phyloP scores from a whole-genome alignment of 2,329 filamentous ascomycete species.

The Thelonectria blattea region DNA sequence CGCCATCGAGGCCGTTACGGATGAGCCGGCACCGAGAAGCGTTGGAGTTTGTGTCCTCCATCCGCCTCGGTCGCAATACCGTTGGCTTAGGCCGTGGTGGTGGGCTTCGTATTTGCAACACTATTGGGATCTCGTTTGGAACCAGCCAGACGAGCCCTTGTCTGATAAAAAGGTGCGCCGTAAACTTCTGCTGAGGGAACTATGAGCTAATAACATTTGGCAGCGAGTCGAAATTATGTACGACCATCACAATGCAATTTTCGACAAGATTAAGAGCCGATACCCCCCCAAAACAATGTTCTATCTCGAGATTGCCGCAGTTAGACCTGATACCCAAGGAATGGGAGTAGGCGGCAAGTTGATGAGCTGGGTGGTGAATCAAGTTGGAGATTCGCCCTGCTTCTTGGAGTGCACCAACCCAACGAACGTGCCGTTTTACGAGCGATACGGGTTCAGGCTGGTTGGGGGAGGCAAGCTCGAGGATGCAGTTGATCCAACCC shows the following conservation, averaged over 20 bases:
- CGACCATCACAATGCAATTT: not conserved
- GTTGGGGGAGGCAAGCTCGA: not conserved
- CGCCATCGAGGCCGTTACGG: slow-evolving; percentile 13
- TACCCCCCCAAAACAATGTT: slow-evolving; percentile 2
- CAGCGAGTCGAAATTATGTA: slow-evolving; percentile 6
- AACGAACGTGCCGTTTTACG: slow-evolving; percentile 9
- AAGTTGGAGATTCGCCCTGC: slow-evolving; percentile 4
- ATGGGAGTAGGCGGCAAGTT: slow-evolving; percentile 7
- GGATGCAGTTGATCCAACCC: not conserved
- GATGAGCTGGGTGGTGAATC: slow-evolving; percentile 10
- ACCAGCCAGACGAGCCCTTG: slow-evolving; percentile 8
- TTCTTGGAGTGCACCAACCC: slow-evolving; percentile 13
- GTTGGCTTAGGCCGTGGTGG: slow-evolving; percentile 19
- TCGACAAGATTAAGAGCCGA: not conserved
- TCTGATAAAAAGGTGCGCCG: not conserved
- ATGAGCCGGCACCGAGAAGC: not conserved
- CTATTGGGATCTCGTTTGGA: slow-evolving; percentile 10
- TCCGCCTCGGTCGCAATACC: slow-evolving; percentile 2
- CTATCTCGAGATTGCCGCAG: slow-evolving; percentile 11
- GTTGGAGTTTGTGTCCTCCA: slow-evolving; percentile 8
- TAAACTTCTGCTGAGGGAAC: not conserved
- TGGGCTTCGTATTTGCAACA: slow-evolving; percentile 13
- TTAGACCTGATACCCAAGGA: slow-evolving; percentile 11
- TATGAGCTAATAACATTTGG: not conserved
- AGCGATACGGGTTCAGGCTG: slow-evolving; percentile 15